Conservation (phyloP, 352 stramenopile genomes). For the Pilasporangium apinafurcum region DNA sequence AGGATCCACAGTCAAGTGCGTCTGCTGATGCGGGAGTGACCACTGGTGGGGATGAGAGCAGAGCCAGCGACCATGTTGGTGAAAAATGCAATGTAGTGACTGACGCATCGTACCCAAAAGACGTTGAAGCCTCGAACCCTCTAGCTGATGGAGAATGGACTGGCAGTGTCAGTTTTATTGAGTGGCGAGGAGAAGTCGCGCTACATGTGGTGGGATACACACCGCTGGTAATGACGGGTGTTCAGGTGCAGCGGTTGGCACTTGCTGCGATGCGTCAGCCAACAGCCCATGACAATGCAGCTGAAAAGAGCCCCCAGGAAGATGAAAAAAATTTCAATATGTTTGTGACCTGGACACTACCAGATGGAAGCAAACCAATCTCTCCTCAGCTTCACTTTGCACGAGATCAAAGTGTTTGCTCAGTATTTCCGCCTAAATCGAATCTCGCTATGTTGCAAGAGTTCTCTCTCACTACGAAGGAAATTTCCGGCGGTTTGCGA, state of each 20-base stretch:
- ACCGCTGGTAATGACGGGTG: conserved; percentile 71
- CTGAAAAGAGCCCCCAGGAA: conserved; percentile 34
- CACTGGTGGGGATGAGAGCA: background rate
- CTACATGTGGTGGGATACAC: conserved; percentile 69
- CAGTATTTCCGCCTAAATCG: conserved; percentile 44
- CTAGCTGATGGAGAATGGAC: conserved; percentile 65
- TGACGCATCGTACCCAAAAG: too few relatives aligned
- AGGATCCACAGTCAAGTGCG: conserved; percentile 14
- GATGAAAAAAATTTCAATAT: conserved; percentile 83
- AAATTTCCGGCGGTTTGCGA: conserved; percentile 76
- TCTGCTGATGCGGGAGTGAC: background rate
- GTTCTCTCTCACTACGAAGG: conserved; percentile 77
- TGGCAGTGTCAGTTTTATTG: conserved; percentile 80
- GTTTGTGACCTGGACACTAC: conserved; percentile 72
- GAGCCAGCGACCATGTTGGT: conserved; percentile 5
- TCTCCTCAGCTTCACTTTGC: conserved; percentile 68
- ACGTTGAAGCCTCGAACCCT: conserved; percentile 30
- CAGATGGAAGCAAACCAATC: conserved; percentile 61
- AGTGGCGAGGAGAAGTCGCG: conserved; percentile 76
- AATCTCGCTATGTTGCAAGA: conserved; percentile 69
- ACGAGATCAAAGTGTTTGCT: conserved; percentile 63
- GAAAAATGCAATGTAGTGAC: too few relatives aligned
- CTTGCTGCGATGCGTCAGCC: conserved; percentile 62
- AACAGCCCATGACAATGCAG: background rate
- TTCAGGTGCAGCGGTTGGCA: conserved; percentile 70